Base-by-base conservation (phyloP, 768 basidiomycete genomes). In the Kwoniella dendrophila region DNA sequence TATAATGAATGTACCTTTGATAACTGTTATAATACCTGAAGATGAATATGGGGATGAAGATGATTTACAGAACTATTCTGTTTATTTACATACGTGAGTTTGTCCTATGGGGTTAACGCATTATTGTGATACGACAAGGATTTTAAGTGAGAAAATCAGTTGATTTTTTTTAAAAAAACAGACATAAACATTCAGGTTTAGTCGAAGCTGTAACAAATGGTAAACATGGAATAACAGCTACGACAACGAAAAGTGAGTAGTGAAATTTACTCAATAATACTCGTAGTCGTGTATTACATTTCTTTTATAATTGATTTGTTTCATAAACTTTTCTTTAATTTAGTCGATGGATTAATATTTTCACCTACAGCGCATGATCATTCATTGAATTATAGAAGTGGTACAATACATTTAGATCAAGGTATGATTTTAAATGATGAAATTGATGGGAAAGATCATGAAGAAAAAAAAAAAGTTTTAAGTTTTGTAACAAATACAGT, bases 361-460 rank as follows among this genome's bases (percentile, higher is more conserved):
- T 59, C 63, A 3, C 64, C 64, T n/a, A 62, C 59, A 29, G 59
- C 64, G 3, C 64, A 66, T 22, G 64, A 66, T 32, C 64, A 66
- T 48, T 56, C 64, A 2, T 30, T 66, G 16, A 66, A 66, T 50
- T 66, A 66, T 26, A 53, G 64, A 11, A 61, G 59, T 16, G 64
- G 59, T 3, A 66, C 64, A 5, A 16, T 66, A 10, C 64, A 66
- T 33, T 55, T 66, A 16, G 30, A 22, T 16, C 5, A 40, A 7
- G 59, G 59, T 22, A 8, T 11, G 5, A 24, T 61, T 0, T n/a
- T 66, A 12, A 34, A 55, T 36, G 53, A 62, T 36, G 51, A 53
- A 27, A 30, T 51, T 3, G 49, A 32, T 6, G 16, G 14, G 14
- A 36, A 20, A 6, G 40, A 59, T 7, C 63, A 59, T 20, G 64